Evolutionary conservation across 1,139 yeast species (phyloP), one percentile per base, ranked within the genome.

Genomic region (Protomyces arabidopsidicola): DNA sequence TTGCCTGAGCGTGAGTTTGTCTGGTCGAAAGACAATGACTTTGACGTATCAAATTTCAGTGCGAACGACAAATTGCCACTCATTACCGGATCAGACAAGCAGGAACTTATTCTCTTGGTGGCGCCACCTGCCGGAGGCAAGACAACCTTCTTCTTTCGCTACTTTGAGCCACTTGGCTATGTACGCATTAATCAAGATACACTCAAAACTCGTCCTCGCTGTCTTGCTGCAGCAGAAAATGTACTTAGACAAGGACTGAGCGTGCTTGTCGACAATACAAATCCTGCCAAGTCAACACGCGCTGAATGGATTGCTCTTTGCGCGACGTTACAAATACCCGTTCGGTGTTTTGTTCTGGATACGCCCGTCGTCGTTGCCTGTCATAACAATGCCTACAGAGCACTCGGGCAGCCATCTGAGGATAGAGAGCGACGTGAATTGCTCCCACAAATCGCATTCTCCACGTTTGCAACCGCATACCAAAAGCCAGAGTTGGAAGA

Each of bases 111-210:
- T 16, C 53, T 65, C 14, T 35, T 62, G 18, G 66, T 65, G 2
- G 66, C 65, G 2, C 53, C 57, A 6, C 66, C 66, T 8, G 60
- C 65, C 9, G 42, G 57, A 38, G 66, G 66, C 24, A 65, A 65
- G 42, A 57, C 63, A 10, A 51, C 65, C 6, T 62, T 56, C 22
- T 53, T 24, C 55, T n/a, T 24, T 10, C 24, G 45, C 8, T 45
- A 39, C 6, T 45, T 65, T 3, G 61, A 39, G 20, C 62, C 66
- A 16, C 60, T 53, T 22, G 65, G 60, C 27, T 63, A 63, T 45
- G 51, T 48, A 10, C 38, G 63, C 22, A 51, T 65, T 35, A 65
- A 65, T 24, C 66, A 65, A 52, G 66, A 65, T 54, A 62, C 60
- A 8, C 52, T 65, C 9, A 62, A 57, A 42, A 57, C 66, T 14